Conservation (phyloP, 177 flowering plant species). For the Vitis hybrid region DNA sequence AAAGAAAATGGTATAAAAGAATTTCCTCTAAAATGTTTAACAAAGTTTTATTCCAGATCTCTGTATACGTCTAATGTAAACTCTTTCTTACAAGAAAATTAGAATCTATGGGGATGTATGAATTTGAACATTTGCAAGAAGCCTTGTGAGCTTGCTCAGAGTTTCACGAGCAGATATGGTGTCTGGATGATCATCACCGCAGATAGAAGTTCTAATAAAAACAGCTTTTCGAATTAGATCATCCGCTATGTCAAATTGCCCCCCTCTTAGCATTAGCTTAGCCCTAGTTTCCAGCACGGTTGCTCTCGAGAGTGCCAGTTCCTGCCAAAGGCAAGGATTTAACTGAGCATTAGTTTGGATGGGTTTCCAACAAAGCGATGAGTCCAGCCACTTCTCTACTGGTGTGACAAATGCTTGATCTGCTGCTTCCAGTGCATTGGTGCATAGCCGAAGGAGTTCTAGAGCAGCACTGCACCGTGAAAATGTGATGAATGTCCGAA, state of each 20-base stretch:
- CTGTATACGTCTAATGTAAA: conserved; percentile 37
- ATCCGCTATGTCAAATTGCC: conserved; percentile 79
- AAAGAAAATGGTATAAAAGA: conserved; percentile 6
- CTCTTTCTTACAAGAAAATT: conserved; percentile 29
- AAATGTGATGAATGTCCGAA: conserved; percentile 64
- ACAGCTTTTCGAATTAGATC: conserved; percentile 79
- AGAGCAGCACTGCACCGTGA: conserved; percentile 75
- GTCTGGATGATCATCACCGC: conserved; percentile 82
- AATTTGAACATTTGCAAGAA: conserved; percentile 56
- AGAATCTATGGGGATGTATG: conserved; percentile 49
- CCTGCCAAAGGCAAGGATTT: conserved; percentile 89
- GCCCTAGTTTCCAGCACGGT: conserved; percentile 84
- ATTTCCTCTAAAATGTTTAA: conserved; percentile 16
- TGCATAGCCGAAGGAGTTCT: conserved; percentile 82
- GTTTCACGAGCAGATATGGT: conserved; percentile 72
- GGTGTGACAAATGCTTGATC: conserved; percentile 77
- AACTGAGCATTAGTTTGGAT: conserved; percentile 69
- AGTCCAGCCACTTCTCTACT: conserved; percentile 82
- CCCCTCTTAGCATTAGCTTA: conserved; percentile 84
- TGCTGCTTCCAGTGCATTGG: conserved; percentile 73
- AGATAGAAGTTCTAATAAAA: conserved; percentile 77
- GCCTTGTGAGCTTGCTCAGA: conserved; percentile 68
- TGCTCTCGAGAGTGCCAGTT: conserved; percentile 71
- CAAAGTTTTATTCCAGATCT: conserved; percentile 31
- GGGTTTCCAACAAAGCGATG: conserved; percentile 79